A percentile compares a stretch with the other conserved stretches of the same genome.
Conservation (phyloP, 345 rosid species). For the Atalantia buxifolia region DNA sequence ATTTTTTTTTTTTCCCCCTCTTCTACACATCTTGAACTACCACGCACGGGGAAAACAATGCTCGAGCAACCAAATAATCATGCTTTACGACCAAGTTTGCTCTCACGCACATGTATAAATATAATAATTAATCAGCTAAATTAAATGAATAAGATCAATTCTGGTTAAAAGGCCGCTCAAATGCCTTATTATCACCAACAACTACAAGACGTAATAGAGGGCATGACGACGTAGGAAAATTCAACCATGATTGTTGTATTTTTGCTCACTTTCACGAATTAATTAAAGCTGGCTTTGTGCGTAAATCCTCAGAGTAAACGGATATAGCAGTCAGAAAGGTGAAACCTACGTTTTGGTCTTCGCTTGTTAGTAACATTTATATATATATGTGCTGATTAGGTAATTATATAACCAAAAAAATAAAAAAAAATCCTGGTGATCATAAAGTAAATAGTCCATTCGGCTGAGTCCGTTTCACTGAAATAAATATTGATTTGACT, state of each 20-base stretch:
- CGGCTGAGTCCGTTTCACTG: not conserved
- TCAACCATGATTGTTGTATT: too few species aligned
- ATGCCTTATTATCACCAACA: not conserved
- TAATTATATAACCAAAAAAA: too few species aligned
- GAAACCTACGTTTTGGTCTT: not conserved
- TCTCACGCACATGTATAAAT: not conserved
- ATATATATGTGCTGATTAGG: not conserved
- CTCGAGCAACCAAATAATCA: slow-evolving; percentile 19
- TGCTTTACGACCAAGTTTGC: slow-evolving; percentile 24
- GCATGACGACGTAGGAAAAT: too few species aligned
- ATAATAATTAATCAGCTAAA: too few species aligned
- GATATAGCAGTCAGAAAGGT: too few species aligned
- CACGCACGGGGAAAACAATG: slow-evolving; percentile 30
- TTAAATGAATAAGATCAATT: too few species aligned
- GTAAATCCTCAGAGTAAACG: too few species aligned
- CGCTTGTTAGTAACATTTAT: not conserved
- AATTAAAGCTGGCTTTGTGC: too few species aligned
- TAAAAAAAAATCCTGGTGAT: too few species aligned
- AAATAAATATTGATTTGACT: not conserved
- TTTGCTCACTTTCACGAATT: too few species aligned
- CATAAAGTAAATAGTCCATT: too few species aligned
- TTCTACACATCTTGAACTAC: slow-evolving; percentile 28
- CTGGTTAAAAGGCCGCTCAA: too few species aligned
- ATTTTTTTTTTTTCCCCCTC: not conserved
- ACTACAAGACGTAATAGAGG: not conserved